These are phyloP conservation scores for Porcisia deanei DNA, from an alignment of 208 protist genomes.

Conservation along the genomic window DNA sequence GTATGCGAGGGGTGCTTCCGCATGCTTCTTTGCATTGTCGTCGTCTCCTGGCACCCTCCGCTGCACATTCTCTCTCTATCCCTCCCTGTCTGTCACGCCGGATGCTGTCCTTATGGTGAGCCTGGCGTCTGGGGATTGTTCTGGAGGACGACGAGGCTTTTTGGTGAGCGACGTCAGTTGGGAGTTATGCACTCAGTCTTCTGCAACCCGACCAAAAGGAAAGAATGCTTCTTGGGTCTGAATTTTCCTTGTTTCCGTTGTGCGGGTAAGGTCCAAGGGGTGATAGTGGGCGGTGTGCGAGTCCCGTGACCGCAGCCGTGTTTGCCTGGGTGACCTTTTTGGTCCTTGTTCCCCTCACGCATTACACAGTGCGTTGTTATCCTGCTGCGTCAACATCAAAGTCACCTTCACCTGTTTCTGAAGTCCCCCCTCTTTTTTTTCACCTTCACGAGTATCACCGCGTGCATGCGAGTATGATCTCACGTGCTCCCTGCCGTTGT, in stretches of 20 bases:
- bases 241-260: no score
- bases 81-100: not conserved
- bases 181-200: no score
- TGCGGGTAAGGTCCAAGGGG: no score
- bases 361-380: not conserved
- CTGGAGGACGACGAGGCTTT: no score
- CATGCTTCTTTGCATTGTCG: not conserved
- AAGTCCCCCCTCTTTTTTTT: not conserved
- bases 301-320: not conserved
- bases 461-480: not conserved
- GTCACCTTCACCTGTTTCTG: not conserved
- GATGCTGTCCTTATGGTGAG: no score
- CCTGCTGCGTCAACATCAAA: not conserved
- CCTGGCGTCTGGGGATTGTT: no score
- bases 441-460: not conserved
- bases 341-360: not conserved
- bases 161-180: no score
- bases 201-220: no score
- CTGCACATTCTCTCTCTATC: not conserved
- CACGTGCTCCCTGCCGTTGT: not conserved
- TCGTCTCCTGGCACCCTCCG: not conserved
- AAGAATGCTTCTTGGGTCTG: no score
- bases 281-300: no score
- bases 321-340: not conserved
- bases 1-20: no score